These are phyloP conservation scores for Kluyveromyces sp. DNA, from an alignment of 1,139 yeast species.

Conservation along the genomic window DNA sequence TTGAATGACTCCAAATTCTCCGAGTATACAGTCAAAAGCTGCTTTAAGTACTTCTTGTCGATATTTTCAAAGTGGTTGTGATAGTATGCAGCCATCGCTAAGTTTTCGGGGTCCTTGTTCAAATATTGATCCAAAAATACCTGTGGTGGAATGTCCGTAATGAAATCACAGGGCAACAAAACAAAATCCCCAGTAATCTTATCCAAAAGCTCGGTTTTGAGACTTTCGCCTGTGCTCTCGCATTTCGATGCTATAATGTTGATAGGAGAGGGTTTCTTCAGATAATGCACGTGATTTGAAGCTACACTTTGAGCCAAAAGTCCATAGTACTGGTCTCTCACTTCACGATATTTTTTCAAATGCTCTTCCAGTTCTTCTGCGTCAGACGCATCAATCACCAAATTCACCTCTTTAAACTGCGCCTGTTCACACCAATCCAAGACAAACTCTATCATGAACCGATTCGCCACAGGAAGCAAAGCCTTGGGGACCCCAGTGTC, in stretches of 20 bases:
- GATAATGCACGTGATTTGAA: conserved; percentile 23
- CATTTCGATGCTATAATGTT: conserved; percentile 43
- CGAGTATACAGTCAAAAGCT: conserved; percentile 50
- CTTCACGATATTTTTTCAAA: conserved; percentile 19
- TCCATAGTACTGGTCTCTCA: conserved; percentile 27
- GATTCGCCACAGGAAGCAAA: conserved; percentile 79
- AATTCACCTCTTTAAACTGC: conserved; percentile 56
- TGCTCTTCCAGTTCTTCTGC: conserved; percentile 27
- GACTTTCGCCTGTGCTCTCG: conserved; percentile 57
- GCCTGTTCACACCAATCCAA: conserved; percentile 92
- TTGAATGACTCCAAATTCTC: conserved; percentile 43
- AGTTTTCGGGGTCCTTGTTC: conserved; percentile 54
- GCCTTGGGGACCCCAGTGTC: conserved; percentile 70
- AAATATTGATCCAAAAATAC: conserved; percentile 79
- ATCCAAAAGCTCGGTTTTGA: conserved; percentile 43
- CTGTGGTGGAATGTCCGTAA: conserved; percentile 88
- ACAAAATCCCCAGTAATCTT: conserved; percentile 51
- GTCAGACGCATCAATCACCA: conserved; percentile 42
- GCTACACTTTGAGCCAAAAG: conserved; percentile 22
- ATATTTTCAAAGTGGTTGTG: conserved; percentile 61
- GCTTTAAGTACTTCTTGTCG: conserved; percentile 66
- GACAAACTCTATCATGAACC: conserved; percentile 83
- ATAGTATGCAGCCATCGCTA: conserved; percentile 69
- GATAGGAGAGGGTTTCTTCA: conserved; percentile 36
- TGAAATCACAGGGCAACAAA: conserved; percentile 84